These are phyloP conservation scores for Leccinum subrobustum DNA, from an alignment of 1,284 basidiomycete genomes.

Conservation along the genomic window DNA sequence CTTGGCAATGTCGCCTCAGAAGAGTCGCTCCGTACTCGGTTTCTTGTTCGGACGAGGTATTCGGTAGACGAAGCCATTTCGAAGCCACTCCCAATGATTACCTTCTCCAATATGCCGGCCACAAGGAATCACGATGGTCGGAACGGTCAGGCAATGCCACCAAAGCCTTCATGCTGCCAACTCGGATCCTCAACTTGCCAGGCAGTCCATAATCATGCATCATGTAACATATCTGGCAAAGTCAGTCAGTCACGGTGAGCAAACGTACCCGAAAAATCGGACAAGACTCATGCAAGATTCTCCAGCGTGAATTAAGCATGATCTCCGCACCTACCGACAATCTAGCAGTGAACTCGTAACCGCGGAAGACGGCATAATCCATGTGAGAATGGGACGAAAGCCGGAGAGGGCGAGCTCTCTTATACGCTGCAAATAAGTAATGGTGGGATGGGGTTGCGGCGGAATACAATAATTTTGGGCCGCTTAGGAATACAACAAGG, in stretches of 20 bases:
- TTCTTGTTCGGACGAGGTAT: neutral
- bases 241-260: neutral
- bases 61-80: neutral
- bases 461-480: constrained; percentile 16
- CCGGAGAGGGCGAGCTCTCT: neutral
- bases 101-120: neutral
- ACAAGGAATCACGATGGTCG: neutral
- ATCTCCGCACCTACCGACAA: neutral
- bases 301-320: neutral
- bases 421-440: neutral
- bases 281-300: neutral
- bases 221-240: neutral
- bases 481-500: constrained; percentile 24
- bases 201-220: neutral
- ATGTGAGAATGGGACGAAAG: neutral
- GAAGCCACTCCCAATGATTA: neutral
- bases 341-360: neutral
- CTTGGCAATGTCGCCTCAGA: neutral
- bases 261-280: neutral
- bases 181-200: neutral
- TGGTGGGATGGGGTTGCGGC: neutral
- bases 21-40: neutral
- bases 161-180: neutral
- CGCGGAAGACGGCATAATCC: neutral
- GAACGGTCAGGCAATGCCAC: neutral